Base-by-base conservation (phyloP, 148 eudicot genomes). In the Suaeda aralocaspica region DNA sequence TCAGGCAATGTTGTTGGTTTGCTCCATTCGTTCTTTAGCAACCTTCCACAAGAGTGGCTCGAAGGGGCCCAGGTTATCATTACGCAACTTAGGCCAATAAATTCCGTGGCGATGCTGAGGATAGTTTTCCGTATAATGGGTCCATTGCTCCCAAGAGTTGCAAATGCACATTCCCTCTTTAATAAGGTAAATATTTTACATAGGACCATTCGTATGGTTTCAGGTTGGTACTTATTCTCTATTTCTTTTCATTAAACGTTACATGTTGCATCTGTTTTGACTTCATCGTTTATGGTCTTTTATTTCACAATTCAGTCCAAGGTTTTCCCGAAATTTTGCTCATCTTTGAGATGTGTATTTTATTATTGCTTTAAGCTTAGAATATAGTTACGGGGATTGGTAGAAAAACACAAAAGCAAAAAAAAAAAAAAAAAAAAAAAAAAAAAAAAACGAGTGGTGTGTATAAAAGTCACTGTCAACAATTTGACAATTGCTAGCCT, bases 41-140 rank as follows among this genome's bases (percentile, higher is more conserved):
- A 91, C 72, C 96, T 94, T 82, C 97, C 99, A 53, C 93, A 87
- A 76, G 97, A 94, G 78, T 94, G 99, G 99, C 79, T 94, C 34
- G 99, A 94, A 78, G 92, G 90, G 50, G 81, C 97, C 42, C 91
- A 89, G 66, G 84, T 87, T 33, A 82, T 94, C 58, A 75, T 94
- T 56, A 82, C 84, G 79, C 89, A 94, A 81, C 91, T 94, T 41
- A 82, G 87, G 73, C 99, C 97, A 45, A 83, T 94, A 70, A 83
- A 85, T 65, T 94, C 99, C n/a, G 86, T 94, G 51, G 96, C 95
- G 46, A 89, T 89, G 83, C 68, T 94, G 73, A 82, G 99, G 81
- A 87, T 94, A 79, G 91, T 78, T 61, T 94, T 94, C 73, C 99
- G 99, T 68, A 91, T 94, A 42, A 81, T 94, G 82, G 97, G 99